Conservation (phyloP, 2,329 filamentous ascomycete species). For the Spiromastix sp. region DNA sequence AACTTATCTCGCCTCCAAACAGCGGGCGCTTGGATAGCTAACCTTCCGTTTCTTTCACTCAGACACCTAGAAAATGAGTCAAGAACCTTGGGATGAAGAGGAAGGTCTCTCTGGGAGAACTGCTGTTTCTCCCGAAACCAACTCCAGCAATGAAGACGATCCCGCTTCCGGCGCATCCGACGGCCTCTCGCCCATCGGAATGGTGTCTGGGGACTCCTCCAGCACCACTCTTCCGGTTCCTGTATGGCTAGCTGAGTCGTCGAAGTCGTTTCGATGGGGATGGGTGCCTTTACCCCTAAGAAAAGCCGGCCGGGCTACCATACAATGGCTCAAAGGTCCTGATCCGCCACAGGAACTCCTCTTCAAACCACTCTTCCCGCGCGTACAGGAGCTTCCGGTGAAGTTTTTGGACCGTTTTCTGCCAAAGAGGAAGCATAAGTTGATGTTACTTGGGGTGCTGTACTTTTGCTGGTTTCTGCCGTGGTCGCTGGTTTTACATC, state of each 20-base stretch:
- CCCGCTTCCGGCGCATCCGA: slow-evolving; percentile 26
- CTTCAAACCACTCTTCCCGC: slow-evolving; percentile 37
- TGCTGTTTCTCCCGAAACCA: slow-evolving; percentile 23
- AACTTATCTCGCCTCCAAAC: neutral
- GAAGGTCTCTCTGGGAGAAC: slow-evolving; percentile 18
- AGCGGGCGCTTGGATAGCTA: neutral
- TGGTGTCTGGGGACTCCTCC: slow-evolving; percentile 3
- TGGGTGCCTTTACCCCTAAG: slow-evolving; percentile 38
- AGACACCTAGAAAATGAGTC: slow-evolving; percentile 16
- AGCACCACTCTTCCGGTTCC: slow-evolving; percentile 25
- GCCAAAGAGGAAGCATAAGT: slow-evolving; percentile 37
- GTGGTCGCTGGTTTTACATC: slow-evolving; percentile 35
- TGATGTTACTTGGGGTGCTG: slow-evolving; percentile 30
- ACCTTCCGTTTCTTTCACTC: neutral
- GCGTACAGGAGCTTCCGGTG: slow-evolving; percentile 36
- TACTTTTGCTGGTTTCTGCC: slow-evolving; percentile 39
- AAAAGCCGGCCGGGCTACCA: slow-evolving; percentile 33
- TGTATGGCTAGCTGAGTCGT: slow-evolving; percentile 39
- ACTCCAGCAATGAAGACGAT: slow-evolving; percentile 24
- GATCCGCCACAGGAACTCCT: slow-evolving; percentile 35
- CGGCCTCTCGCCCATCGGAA: slow-evolving; percentile 12
- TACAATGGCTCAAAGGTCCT: slow-evolving; percentile 38
- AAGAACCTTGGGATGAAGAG: slow-evolving; percentile 22
- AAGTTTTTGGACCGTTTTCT: slow-evolving; percentile 33
- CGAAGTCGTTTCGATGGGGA: slow-evolving; percentile 36